Conservation (phyloP, 495 filamentous ascomycete genomes). For the Penicillium soppii region DNA sequence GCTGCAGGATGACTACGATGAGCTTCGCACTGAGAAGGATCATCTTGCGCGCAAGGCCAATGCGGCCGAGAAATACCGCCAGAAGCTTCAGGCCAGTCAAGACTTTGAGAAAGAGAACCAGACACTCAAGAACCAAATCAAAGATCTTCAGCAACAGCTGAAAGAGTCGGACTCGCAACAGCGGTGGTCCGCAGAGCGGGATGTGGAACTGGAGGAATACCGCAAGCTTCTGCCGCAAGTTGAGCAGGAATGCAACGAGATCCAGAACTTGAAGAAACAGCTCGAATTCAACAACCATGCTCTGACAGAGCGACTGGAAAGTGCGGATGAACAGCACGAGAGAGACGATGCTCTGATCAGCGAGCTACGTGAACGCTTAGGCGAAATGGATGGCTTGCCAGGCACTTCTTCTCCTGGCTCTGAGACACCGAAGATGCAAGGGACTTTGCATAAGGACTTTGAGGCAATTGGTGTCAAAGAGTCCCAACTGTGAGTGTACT, state of each 20-base stretch:
- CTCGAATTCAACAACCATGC: slow-evolving; percentile 59
- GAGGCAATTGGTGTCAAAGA: slow-evolving; percentile 44
- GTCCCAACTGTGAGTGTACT: slow-evolving; percentile 37
- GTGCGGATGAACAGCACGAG: slow-evolving; percentile 54
- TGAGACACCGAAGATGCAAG: slow-evolving; percentile 41
- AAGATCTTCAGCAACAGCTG: slow-evolving; percentile 54
- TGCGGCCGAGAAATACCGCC: slow-evolving; percentile 68
- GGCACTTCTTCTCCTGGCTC: slow-evolving; percentile 42
- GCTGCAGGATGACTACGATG: slow-evolving; percentile 65
- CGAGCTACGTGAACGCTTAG: slow-evolving; percentile 53
- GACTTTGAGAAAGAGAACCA: slow-evolving; percentile 71
- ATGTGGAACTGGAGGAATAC: slow-evolving; percentile 60
- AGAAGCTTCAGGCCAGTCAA: slow-evolving; percentile 71
- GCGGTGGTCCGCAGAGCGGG: slow-evolving; percentile 43
- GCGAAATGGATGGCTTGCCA: slow-evolving; percentile 48
- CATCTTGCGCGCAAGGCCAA: slow-evolving; percentile 80
- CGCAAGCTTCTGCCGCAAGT: slow-evolving; percentile 55
- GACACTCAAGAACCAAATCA: slow-evolving; percentile 58
- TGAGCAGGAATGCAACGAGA: slow-evolving; percentile 61
- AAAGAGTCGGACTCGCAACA: slow-evolving; percentile 53
- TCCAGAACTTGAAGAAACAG: slow-evolving; percentile 54
- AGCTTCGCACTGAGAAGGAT: slow-evolving; percentile 70
- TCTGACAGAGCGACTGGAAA: slow-evolving; percentile 52
- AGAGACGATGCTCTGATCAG: slow-evolving; percentile 54
- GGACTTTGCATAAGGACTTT: slow-evolving; percentile 47